A percentile compares a stretch with the other conserved stretches of the same genome.
Conservation (phyloP, 345 rosid genomes). For the Lenwebbia sp. region DNA sequence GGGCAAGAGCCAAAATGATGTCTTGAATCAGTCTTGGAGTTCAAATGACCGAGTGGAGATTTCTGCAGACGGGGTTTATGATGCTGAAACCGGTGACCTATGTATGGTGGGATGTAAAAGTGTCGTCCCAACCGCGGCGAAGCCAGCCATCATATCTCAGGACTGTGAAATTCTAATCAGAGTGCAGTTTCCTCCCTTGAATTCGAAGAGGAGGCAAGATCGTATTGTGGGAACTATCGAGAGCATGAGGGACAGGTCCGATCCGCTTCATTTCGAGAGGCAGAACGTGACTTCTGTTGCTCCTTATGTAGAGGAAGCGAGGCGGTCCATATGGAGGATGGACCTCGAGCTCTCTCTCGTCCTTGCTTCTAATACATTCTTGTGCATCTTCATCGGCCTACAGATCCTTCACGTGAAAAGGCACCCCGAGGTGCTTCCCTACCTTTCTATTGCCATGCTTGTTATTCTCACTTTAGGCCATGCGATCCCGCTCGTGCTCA, state of each 20-base stretch:
- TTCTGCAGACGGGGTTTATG: constrained; percentile 39
- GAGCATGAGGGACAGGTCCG: constrained; percentile 20
- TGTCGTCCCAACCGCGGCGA: not conserved
- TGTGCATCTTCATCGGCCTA: constrained; percentile 22
- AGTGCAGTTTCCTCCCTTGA: constrained; percentile 27
- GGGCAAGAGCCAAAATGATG: not conserved
- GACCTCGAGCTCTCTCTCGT: constrained; percentile 37
- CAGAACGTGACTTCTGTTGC: constrained; percentile 7
- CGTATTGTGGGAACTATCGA: constrained; percentile 23
- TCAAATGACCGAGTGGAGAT: constrained; percentile 3
- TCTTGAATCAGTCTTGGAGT: not conserved
- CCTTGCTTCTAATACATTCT: constrained; percentile 29
- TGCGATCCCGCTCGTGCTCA: constrained; percentile 26
- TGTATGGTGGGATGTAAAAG: constrained; percentile 48
- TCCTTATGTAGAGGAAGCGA: constrained; percentile 1
- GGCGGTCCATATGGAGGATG: constrained; percentile 25
- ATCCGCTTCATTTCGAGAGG: constrained; percentile 21
- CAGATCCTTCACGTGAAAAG: constrained; percentile 31
- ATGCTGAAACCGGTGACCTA: constrained; percentile 24
- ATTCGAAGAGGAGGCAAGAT: constrained; percentile 7
- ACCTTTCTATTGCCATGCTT: constrained; percentile 39
- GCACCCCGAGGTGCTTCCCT: constrained; percentile 25
- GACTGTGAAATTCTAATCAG: constrained; percentile 32
- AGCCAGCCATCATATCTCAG: not conserved
- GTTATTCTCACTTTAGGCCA: constrained; percentile 29